Evolutionary conservation across 805 yeast genomes (phyloP).

Genomic region (Candida nanaspora): DNA sequence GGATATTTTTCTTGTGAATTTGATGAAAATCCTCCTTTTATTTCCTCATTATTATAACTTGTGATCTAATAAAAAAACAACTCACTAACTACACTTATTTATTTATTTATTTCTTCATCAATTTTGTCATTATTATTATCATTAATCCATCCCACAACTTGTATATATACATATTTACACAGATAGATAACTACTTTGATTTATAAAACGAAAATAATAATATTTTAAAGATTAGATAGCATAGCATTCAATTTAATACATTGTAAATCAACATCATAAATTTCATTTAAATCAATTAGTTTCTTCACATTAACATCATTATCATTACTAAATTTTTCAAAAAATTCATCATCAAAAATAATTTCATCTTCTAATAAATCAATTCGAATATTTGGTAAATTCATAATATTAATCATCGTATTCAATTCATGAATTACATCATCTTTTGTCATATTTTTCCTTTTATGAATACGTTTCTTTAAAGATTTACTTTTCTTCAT

Average conservation of each 20-base stretch:
- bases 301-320: conserved; percentile 5
- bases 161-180: too few relatives aligned
- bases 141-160: too few relatives aligned
- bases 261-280: neutral
- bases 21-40: conserved; percentile 35
- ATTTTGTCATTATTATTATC: too few relatives aligned
- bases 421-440: conserved; percentile 11
- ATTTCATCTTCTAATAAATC: conserved; percentile 9
- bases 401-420: conserved; percentile 14
- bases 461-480: too few relatives aligned
- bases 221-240: too few relatives aligned
- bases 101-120: too few relatives aligned
- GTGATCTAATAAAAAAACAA: too few relatives aligned
- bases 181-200: too few relatives aligned
- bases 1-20: conserved; percentile 31
- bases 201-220: too few relatives aligned
- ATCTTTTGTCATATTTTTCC: too few relatives aligned
- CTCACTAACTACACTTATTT: too few relatives aligned
- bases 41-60: conserved; percentile 16
- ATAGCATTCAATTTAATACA: neutral
- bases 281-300: conserved; percentile 3
- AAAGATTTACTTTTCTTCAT: neutral
- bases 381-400: conserved; percentile 17
- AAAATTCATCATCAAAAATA: conserved; percentile 4
- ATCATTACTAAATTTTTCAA: conserved; percentile 7